phyloP scores from a whole-genome alignment of 176 grass and related monocot species.

The Neostapfia colusana region DNA sequence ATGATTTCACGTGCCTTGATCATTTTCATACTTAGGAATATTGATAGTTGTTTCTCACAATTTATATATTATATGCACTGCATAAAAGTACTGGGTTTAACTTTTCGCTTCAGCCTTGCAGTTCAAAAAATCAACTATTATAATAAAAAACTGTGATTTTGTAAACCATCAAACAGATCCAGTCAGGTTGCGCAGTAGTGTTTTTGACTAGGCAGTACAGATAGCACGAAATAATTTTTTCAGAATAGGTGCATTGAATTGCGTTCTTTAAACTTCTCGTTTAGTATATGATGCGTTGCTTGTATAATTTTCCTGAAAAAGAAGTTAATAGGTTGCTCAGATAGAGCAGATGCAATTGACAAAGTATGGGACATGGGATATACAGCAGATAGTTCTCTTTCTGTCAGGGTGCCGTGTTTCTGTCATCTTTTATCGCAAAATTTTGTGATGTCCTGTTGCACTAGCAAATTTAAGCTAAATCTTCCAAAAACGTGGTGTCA shows the following conservation, averaged over 20 bases:
- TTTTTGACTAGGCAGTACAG: background rate
- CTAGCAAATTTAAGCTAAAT: slow-evolving; percentile 5
- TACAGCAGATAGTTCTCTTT: background rate
- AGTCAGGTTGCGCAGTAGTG: no score
- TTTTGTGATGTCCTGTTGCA: background rate
- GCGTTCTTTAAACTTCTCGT: background rate
- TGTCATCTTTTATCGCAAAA: background rate
- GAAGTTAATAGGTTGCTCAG: background rate
- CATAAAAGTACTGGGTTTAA: no score
- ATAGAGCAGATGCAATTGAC: background rate
- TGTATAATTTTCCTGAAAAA: background rate
- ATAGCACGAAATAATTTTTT: background rate
- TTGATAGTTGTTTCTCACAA: no score
- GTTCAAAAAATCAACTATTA: no score
- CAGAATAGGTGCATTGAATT: background rate
- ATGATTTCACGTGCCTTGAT: background rate
- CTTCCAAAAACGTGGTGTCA: background rate
- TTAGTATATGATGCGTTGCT: background rate
- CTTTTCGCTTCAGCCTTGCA: no score
- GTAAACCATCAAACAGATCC: background rate
- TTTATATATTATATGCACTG: no score
- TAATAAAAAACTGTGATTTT: no score
- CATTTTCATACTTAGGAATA: no score
- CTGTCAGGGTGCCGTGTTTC: background rate
- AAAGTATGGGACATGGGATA: background rate